Conservation (phyloP, 2,329 filamentous ascomycete species). For the Tolypocladium cylindrosporum region DNA sequence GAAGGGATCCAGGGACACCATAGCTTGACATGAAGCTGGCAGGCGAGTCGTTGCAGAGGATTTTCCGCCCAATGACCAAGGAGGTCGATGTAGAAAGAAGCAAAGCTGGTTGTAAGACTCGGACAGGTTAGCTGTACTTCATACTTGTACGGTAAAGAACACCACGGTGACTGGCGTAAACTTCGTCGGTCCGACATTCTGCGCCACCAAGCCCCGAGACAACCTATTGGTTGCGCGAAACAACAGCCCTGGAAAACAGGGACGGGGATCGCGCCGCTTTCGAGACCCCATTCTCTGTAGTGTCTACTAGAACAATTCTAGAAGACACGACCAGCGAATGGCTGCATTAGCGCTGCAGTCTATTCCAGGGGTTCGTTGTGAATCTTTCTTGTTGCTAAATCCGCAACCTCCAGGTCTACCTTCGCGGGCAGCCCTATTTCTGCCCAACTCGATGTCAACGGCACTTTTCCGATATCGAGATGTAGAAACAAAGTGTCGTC, state of each 20-base stretch:
- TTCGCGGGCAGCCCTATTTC: no score
- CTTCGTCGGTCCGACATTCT: background rate
- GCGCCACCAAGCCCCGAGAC: background rate
- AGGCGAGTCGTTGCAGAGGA: background rate
- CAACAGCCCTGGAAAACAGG: background rate
- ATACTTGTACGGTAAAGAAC: no score
- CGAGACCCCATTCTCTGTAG: no score
- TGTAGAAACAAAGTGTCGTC: no score
- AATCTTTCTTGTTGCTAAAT: background rate
- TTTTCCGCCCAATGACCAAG: background rate
- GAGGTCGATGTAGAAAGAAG: no score
- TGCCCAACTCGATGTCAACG: no score
- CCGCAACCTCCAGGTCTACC: no score
- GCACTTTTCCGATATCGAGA: no score
- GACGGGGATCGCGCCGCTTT: background rate
- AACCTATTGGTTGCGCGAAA: background rate
- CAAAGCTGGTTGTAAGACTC: background rate
- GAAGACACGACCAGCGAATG: background rate
- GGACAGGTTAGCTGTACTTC: background rate
- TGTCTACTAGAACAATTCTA: background rate
- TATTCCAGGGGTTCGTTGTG: background rate
- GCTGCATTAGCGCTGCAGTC: background rate
- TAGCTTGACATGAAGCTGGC: background rate
- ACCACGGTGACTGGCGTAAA: no score
- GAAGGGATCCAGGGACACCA: background rate